These are phyloP conservation scores for Claviceps monticola DNA, from an alignment of 2,329 filamentous ascomycete species.

Conservation along the genomic window DNA sequence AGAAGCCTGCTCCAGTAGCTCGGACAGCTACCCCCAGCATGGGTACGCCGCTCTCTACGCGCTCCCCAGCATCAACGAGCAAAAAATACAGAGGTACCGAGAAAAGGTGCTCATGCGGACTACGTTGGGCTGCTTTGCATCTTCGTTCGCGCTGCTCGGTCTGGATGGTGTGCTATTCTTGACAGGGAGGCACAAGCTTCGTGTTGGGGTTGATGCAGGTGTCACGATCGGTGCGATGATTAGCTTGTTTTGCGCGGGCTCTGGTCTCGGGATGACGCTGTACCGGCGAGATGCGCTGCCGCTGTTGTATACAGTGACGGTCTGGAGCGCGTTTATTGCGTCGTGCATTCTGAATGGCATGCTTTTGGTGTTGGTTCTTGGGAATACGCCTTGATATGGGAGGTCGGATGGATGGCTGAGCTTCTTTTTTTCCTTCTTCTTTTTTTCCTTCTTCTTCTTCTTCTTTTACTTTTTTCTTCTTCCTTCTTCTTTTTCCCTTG, in stretches of 20 bases:
- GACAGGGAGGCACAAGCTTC: constrained; percentile 53
- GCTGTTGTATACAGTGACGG: constrained; percentile 27
- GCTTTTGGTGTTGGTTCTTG: constrained; percentile 27
- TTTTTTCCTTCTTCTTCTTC: neutral
- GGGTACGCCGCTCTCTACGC: constrained; percentile 43
- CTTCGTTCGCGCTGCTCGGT: constrained; percentile 48
- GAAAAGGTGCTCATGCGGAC: constrained; percentile 42
- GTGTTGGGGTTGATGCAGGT: constrained; percentile 59
- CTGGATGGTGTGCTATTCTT: constrained; percentile 52
- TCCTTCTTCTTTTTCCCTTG: neutral
- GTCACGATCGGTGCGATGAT: constrained; percentile 56
- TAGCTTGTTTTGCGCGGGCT: constrained; percentile 49
- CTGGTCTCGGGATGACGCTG: constrained; percentile 45
- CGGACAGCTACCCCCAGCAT: constrained; percentile 31
- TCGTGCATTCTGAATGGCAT: constrained; percentile 30
- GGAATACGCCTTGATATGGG: constrained; percentile 20
- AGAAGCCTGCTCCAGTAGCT: constrained; percentile 35
- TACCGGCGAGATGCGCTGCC: constrained; percentile 33
- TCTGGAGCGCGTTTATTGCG: constrained; percentile 22
- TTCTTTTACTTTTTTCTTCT: neutral
- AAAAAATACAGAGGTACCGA: constrained; percentile 34
- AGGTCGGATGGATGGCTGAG: too few relatives aligned
- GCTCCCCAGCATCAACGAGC: constrained; percentile 37
- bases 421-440: neutral
- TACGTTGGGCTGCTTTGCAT: constrained; percentile 39